These are phyloP conservation scores for Phytophthora syringae DNA, from an alignment of 352 stramenopile species.

Conservation along the genomic window DNA sequence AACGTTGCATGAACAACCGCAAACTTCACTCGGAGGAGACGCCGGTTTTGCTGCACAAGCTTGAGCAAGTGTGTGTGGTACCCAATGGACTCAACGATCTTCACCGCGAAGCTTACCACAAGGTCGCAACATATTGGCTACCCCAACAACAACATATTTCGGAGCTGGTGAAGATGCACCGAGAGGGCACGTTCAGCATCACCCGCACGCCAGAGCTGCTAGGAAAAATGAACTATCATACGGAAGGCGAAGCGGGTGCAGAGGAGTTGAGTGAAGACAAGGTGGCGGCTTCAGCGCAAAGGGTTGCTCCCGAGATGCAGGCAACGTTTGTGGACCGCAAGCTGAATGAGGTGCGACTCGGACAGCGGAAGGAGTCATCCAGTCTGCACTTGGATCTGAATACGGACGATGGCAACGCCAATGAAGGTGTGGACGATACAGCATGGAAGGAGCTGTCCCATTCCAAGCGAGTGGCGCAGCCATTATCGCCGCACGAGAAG, in stretches of 20 bases:
- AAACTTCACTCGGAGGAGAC: conserved; percentile 77
- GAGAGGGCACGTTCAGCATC: conserved; percentile 80
- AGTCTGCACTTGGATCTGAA: conserved; percentile 44
- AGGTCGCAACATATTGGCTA: conserved; percentile 70
- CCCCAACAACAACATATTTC: conserved; percentile 55
- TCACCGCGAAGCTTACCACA: conserved; percentile 66
- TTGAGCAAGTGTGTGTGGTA: conserved; percentile 71
- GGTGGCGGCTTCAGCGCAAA: conserved; percentile 35
- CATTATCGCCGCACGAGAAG: conserved; percentile 63
- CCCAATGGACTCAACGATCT: conserved; percentile 49
- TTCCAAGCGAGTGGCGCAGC: conserved; percentile 50
- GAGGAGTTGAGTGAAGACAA: conserved; percentile 49
- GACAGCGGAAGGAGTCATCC: conserved; percentile 59
- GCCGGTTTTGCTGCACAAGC: conserved; percentile 60
- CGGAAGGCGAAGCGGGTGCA: conserved; percentile 61
- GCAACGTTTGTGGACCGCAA: conserved; percentile 55
- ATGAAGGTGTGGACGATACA: conserved; percentile 28
- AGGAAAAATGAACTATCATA: conserved; percentile 71
- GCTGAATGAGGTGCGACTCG: conserved; percentile 67
- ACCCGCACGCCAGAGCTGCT: conserved; percentile 74
- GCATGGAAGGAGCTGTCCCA: conserved; percentile 65
- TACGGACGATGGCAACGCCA: conserved; percentile 25
- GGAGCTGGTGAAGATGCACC: conserved; percentile 80
- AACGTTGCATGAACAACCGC: conserved; percentile 77
- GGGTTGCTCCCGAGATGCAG: conserved; percentile 35